Evolutionary conservation across 2,329 filamentous ascomycete genomes (phyloP).

Genomic region (Exophiala phaeomuriformis): DNA sequence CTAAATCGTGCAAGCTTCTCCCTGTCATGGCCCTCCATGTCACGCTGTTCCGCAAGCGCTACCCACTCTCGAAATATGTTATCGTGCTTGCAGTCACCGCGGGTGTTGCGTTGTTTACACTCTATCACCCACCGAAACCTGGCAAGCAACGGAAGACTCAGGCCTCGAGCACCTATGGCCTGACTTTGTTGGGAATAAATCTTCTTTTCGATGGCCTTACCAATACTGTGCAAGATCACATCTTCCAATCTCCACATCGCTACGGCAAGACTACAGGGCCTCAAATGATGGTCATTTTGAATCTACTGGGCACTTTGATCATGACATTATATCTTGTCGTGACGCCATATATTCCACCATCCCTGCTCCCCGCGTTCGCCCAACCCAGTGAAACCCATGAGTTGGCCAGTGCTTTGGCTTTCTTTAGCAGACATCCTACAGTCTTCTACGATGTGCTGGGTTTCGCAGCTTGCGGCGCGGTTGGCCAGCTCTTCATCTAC

Average conservation of each 20-base stretch:
- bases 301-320: slow-evolving; percentile 72
- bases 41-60: slow-evolving; percentile 78
- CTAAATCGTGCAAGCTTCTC: slow-evolving; percentile 96
- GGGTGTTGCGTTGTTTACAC: slow-evolving; percentile 89
- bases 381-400: slow-evolving; percentile 59
- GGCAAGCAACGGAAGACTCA: slow-evolving; percentile 44
- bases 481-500: slow-evolving; percentile 97
- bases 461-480: slow-evolving; percentile 81
- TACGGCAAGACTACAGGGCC: slow-evolving; percentile 80
- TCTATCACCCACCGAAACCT: slow-evolving; percentile 63
- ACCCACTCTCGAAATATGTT: slow-evolving; percentile 92
- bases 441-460: slow-evolving; percentile 83
- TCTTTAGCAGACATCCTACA: slow-evolving; percentile 69
- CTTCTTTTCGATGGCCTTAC: slow-evolving; percentile 92
- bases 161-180: slow-evolving; percentile 55
- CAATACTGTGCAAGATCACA: slow-evolving; percentile 93
- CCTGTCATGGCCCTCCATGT: slow-evolving; percentile 97
- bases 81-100: slow-evolving; percentile 86
- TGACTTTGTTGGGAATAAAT: slow-evolving; percentile 79
- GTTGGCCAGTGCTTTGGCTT: slow-evolving; percentile 67
- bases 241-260: slow-evolving; percentile 58
- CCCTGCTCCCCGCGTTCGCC: slow-evolving; percentile 59
- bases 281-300: slow-evolving; percentile 99
- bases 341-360: slow-evolving; percentile 69
- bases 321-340: slow-evolving; percentile 69